These are phyloP conservation scores for Hygrophorus pudorinus DNA, from an alignment of 768 basidiomycete species.

Conservation along the genomic window DNA sequence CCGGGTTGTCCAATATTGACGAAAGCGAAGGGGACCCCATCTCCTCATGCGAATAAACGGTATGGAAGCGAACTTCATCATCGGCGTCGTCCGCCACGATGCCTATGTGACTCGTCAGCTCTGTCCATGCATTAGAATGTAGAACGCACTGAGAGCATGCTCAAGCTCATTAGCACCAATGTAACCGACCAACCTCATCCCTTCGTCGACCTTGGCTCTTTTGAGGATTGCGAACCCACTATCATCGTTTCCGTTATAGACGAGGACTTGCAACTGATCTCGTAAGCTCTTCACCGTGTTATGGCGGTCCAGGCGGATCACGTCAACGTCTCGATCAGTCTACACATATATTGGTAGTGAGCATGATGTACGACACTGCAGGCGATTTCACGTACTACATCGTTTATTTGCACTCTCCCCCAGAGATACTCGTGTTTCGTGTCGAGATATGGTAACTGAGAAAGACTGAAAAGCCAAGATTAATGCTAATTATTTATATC, in stretches of 20 bases:
- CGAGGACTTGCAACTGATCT: slow-evolving; percentile 52
- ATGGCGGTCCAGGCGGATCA: slow-evolving; percentile 57
- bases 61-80: slow-evolving; percentile 55
- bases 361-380: neutral
- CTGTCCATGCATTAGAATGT: neutral
- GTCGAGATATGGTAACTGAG: slow-evolving; percentile 88
- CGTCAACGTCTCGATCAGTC: slow-evolving; percentile 57
- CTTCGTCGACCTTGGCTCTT: slow-evolving; percentile 30
- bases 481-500: too few species aligned
- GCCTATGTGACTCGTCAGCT: slow-evolving; percentile 28
- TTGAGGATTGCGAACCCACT: slow-evolving; percentile 82
- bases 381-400: slow-evolving; percentile 51
- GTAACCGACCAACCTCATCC: slow-evolving; percentile 73
- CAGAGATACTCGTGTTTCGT: slow-evolving; percentile 85
- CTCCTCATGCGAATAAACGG: slow-evolving; percentile 28
- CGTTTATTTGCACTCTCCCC: slow-evolving; percentile 64
- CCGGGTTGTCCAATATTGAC: slow-evolving; percentile 39
- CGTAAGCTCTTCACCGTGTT: slow-evolving; percentile 76
- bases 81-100: slow-evolving; percentile 70
- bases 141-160: slow-evolving; percentile 70
- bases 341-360: slow-evolving; percentile 19
- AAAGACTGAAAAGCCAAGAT: slow-evolving; percentile 27
- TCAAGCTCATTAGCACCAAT: slow-evolving; percentile 90
- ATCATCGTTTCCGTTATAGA: slow-evolving; percentile 56
- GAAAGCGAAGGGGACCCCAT: slow-evolving; percentile 48